These are phyloP conservation scores for Pythium guiyangense DNA, from an alignment of 352 stramenopile genomes.

Conservation along the genomic window DNA sequence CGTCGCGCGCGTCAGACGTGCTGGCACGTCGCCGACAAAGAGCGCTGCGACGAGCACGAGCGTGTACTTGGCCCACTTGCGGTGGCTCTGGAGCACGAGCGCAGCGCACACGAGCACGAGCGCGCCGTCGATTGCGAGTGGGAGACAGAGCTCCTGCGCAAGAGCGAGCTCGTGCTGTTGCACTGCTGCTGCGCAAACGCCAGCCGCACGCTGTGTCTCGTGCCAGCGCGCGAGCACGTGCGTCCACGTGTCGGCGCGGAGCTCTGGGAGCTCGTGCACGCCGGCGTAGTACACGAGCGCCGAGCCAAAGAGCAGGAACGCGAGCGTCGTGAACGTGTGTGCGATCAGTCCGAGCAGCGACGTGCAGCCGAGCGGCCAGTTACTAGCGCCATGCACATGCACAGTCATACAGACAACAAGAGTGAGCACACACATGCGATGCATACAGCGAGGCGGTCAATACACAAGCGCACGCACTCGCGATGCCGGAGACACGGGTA, in stretches of 20 bases:
- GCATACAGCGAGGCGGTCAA: too few species aligned
- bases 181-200: conserved; percentile 38
- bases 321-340: conserved; percentile 39
- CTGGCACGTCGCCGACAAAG: conserved; percentile 44
- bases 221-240: conserved; percentile 34
- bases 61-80: conserved; percentile 42
- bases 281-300: conserved; percentile 56
- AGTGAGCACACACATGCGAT: conserved; percentile 1
- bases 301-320: conserved; percentile 37
- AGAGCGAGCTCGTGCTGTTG: conserved; percentile 41
- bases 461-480: conserved; percentile 28
- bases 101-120: conserved; percentile 35
- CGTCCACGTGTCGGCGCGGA: conserved; percentile 27
- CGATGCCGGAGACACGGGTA: conserved; percentile 50
- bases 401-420: background rate
- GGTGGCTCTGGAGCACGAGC: conserved; percentile 54
- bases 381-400: conserved; percentile 19
- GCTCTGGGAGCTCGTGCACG: conserved; percentile 52
- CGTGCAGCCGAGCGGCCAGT: conserved; percentile 64
- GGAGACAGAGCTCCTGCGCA: conserved; percentile 53
- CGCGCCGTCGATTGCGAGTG: conserved; percentile 37
- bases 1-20: conserved; percentile 40
- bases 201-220: conserved; percentile 26
- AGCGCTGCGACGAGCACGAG: conserved; percentile 37
- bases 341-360: conserved; percentile 47